Evolutionary conservation across 306 rosid genomes (phyloP), one percentile per base, ranked within the genome.

Genomic region (Trichosanthes cucumerina): DNA sequence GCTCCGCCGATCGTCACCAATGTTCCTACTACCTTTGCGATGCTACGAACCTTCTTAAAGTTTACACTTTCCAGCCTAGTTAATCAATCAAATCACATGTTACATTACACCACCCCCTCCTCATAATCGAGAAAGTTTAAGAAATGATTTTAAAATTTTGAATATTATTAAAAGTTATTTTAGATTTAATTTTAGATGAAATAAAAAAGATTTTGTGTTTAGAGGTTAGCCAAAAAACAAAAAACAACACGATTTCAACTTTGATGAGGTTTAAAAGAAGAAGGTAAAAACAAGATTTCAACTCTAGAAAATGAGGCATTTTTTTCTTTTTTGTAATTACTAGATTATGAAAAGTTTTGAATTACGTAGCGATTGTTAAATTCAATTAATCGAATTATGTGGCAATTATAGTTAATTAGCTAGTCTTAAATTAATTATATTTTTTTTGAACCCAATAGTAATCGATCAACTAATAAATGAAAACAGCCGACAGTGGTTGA

Each of bases 11-110:
- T 91, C 13, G 99, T 91, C 21, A 92, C 82, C 57, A 73, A 86
- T 0, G 99, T 96, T 76, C 99, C 99, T 36, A 81, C 81, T 1
- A 96, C 96, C 89, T 96, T 96, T 5, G 98, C 98, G 1, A 88
- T 7, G 82, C 99, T 96, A 2, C 82, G 90, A 1, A 92, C 43
- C 79, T 92, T 89, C 88, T 57, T 88, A 15, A 85, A 79, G 59
- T 96, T 92, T 19, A 96, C 90, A 7, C 75, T 86, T 89, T 96
- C 99, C 75, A 96, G 84, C 93, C 99, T 96, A 82, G 3, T 44
- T 23, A 15, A n/a, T n/a, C n/a, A n/a, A 81, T 21, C 7, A 68
- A 15, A 56, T n/a, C 28, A 21, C 26, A 14, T 10, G 1, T 47
- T 5, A 12, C 19, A 1, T 12, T 2, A 11, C 12, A 49, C 2